Percentiles rank a stretch among this genome's conserved stretches.
These are phyloP conservation scores for Scheffersomyces amazonensis DNA, from an alignment of 805 yeast species.

Conservation along the genomic window DNA sequence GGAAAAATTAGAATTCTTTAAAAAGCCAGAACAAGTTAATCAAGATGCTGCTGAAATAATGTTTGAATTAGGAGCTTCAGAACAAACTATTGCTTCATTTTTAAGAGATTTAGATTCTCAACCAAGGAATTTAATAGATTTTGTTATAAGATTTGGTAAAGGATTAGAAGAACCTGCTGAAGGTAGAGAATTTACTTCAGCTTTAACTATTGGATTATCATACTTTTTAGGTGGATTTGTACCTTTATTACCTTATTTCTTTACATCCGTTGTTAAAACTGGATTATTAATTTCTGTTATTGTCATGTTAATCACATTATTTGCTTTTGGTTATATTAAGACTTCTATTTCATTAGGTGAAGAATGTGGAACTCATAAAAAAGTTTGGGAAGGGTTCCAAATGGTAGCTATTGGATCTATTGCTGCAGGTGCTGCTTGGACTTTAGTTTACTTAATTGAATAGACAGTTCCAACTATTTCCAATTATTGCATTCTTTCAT, in stretches of 20 bases:
- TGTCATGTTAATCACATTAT: constrained; percentile 82
- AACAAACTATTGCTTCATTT: constrained; percentile 70
- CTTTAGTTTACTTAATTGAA: constrained; percentile 74
- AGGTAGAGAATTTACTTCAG: constrained; percentile 83
- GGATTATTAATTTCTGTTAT: constrained; percentile 75
- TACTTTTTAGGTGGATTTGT: constrained; percentile 91
- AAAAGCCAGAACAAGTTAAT: constrained; percentile 61
- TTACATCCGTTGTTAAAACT: constrained; percentile 66
- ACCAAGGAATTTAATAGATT: constrained; percentile 79
- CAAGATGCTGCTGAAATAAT: constrained; percentile 81
- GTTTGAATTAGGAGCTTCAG: constrained; percentile 68
- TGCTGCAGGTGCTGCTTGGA: constrained; percentile 98
- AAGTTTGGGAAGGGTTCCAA: constrained; percentile 76
- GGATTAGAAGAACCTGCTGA: constrained; percentile 97
- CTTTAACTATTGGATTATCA: constrained; percentile 84
- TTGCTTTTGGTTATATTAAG: constrained; percentile 82
- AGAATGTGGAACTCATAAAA: constrained; percentile 58
- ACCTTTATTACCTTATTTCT: constrained; percentile 89
- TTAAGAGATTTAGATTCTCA: constrained; percentile 73
- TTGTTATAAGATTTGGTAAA: constrained; percentile 81
- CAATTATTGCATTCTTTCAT: background rate
- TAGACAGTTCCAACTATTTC: constrained; percentile 11
- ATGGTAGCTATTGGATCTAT: constrained; percentile 96
- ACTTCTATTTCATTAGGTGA: constrained; percentile 83
- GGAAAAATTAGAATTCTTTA: constrained; percentile 67